Evolutionary conservation across 306 rosid genomes (phyloP).

Genomic region (Amphicarpaea edgeworthii): DNA sequence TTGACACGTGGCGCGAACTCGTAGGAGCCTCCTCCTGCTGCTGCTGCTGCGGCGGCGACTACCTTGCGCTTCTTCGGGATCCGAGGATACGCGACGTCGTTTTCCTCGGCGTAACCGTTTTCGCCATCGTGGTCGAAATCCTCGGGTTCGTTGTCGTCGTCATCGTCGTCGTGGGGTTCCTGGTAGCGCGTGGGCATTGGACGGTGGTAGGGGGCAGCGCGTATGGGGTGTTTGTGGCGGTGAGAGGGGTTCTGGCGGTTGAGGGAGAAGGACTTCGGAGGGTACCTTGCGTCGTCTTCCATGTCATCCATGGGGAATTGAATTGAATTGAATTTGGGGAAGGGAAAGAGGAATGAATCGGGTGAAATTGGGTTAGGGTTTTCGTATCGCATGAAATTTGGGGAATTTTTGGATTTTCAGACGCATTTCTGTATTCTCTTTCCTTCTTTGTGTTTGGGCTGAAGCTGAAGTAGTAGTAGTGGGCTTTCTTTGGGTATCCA

Average conservation of each 20-base stretch:
- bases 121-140: slow-evolving; percentile 43
- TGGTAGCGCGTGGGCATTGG: slow-evolving; percentile 46
- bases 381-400: not conserved
- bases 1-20: slow-evolving; percentile 61
- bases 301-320: slow-evolving; percentile 53
- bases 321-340: not conserved
- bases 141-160: slow-evolving; percentile 51
- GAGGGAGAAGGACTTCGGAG: slow-evolving; percentile 55
- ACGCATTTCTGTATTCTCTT: not conserved
- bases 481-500: not conserved
- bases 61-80: slow-evolving; percentile 67
- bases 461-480: no score
- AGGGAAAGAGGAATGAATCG: not conserved
- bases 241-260: slow-evolving; percentile 47
- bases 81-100: slow-evolving; percentile 50
- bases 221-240: slow-evolving; percentile 56
- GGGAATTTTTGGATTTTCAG: slow-evolving; percentile 14
- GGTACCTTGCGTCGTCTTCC: slow-evolving; percentile 66
- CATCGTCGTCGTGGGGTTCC: slow-evolving; percentile 40
- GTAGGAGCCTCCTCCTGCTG: slow-evolving; percentile 11
- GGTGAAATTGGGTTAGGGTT: slow-evolving; percentile 42
- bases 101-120: slow-evolving; percentile 43
- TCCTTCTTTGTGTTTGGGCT: not conserved
- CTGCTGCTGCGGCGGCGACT: not conserved
- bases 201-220: slow-evolving; percentile 50